These are phyloP conservation scores for Tympanopsis confertula DNA, from an alignment of 2,329 filamentous ascomycete species.

Conservation along the genomic window DNA sequence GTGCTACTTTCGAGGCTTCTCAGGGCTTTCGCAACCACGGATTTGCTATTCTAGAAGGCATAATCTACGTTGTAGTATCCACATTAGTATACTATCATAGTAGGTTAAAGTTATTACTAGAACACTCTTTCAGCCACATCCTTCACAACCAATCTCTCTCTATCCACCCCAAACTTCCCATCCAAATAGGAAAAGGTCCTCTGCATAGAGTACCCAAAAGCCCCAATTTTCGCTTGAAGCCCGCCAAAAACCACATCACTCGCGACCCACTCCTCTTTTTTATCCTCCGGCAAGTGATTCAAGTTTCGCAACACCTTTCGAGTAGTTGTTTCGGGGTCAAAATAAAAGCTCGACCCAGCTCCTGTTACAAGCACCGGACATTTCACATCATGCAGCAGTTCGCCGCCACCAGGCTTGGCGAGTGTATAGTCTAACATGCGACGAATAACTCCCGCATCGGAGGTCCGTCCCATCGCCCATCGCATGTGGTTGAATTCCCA, in stretches of 20 bases:
- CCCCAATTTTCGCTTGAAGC: slow-evolving; percentile 13
- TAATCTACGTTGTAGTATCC: too few relatives aligned
- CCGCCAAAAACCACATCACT: slow-evolving; percentile 9
- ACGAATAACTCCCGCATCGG: slow-evolving; percentile 7
- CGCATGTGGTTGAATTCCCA: slow-evolving; percentile 13
- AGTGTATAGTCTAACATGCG: slow-evolving; percentile 7
- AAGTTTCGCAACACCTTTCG: slow-evolving; percentile 6
- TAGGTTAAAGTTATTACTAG: too few relatives aligned
- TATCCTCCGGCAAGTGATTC: slow-evolving; percentile 4
- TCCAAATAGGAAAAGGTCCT: slow-evolving; percentile 5
- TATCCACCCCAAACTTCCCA: slow-evolving; percentile 3
- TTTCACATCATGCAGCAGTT: slow-evolving; percentile 6
- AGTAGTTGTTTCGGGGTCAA: slow-evolving; percentile 5
- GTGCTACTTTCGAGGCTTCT: too few relatives aligned
- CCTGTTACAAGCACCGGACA: slow-evolving; percentile 12
- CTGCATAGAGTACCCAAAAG: slow-evolving; percentile 4
- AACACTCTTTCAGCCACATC: too few relatives aligned
- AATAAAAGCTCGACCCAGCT: slow-evolving; percentile 8
- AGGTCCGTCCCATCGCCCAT: slow-evolving; percentile 6
- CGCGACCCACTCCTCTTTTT: slow-evolving; percentile 11
- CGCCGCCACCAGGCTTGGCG: slow-evolving; percentile 4
- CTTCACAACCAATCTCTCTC: too few relatives aligned
- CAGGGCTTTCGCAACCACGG: too few relatives aligned
- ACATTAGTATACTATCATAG: too few relatives aligned
- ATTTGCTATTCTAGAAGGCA: too few relatives aligned